phyloP scores from a whole-genome alignment of 2,329 filamentous ascomycete genomes.

The Drechslerella dactyloides region DNA sequence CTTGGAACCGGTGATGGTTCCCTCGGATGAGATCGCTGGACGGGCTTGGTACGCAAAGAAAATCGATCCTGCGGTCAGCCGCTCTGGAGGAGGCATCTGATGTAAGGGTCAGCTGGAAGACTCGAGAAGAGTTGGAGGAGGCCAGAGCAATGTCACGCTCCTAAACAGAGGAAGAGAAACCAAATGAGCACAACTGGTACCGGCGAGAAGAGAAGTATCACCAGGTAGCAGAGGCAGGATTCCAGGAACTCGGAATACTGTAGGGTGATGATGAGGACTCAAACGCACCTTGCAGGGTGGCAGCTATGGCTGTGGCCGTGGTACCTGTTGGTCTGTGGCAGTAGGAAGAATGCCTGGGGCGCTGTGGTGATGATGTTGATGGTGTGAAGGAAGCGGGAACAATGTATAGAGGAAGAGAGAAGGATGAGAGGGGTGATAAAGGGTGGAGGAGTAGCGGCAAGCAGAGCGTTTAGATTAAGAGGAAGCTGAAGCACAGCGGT shows the following conservation, averaged over 20 bases:
- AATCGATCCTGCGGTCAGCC: slow-evolving; percentile 23
- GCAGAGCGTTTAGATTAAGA: neutral
- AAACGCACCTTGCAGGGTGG: too few relatives aligned
- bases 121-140: neutral
- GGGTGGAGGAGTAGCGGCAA: neutral
- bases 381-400: neutral
- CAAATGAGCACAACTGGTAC: too few relatives aligned
- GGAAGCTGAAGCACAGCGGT: neutral
- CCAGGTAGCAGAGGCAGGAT: too few relatives aligned
- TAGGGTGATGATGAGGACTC: too few relatives aligned
- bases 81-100: slow-evolving; percentile 39
- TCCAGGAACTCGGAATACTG: too few relatives aligned
- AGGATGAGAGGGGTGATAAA: neutral
- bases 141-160: neutral
- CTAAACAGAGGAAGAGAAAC: too few relatives aligned
- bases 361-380: neutral
- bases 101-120: neutral
- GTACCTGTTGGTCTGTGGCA: too few relatives aligned
- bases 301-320: too few relatives aligned
- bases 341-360: too few relatives aligned
- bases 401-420: neutral
- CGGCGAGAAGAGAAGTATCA: too few relatives aligned
- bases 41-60: slow-evolving; percentile 36
- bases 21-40: slow-evolving; percentile 31
- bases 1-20: slow-evolving; percentile 23